Evolutionary conservation across 148 eudicot genomes (phyloP), one percentile per base, ranked within the genome.

Genomic region (Cornus controversa): DNA sequence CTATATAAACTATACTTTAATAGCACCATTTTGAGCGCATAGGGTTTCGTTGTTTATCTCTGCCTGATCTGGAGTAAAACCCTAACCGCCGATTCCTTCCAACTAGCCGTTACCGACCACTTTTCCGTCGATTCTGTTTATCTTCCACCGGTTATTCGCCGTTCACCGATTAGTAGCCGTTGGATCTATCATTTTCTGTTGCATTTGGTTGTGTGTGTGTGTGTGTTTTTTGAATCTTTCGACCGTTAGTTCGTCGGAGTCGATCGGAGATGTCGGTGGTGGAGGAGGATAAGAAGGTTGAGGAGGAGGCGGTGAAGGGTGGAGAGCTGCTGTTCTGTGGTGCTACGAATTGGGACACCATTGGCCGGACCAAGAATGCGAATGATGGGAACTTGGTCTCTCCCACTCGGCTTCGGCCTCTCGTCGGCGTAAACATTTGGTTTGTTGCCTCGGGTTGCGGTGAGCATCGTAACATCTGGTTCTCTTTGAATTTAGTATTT

Each of bases 301-400:
- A 82, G 75, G 83, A 66, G 81, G 89, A 15, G 57, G 82, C 26
- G 40, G 79, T 75, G 78, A 85, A 84, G 79, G 94, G 97, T 16
- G 99, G 99, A 11, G 99, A 96, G 86, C 74, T 96, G 66, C 60
- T 96, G 82, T 93, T 86, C 72, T 93, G 99, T 74, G 99, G 99
- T 8, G 80, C 94, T 5, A 92, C 99, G 24, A 71, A 80, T 69
- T 96, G 99, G 99, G 96, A 92, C 77, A 80, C 91, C 60, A 80
- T 96, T 84, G 98, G 98, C 26, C 85, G 90, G 67, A 82, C 81
- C 60, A 93, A 88, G 77, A 79, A 78, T 27, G 74, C 87, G 22
- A 25, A 54, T 27, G 97, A 93, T 40, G 86, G 89, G 10, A 91
- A 87, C 77, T 77, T 96, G 82, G 85, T 80, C 18, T 82, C 96